These are phyloP conservation scores for Microascus cirrosus DNA, from an alignment of 2,329 filamentous ascomycete species.

Conservation along the genomic window DNA sequence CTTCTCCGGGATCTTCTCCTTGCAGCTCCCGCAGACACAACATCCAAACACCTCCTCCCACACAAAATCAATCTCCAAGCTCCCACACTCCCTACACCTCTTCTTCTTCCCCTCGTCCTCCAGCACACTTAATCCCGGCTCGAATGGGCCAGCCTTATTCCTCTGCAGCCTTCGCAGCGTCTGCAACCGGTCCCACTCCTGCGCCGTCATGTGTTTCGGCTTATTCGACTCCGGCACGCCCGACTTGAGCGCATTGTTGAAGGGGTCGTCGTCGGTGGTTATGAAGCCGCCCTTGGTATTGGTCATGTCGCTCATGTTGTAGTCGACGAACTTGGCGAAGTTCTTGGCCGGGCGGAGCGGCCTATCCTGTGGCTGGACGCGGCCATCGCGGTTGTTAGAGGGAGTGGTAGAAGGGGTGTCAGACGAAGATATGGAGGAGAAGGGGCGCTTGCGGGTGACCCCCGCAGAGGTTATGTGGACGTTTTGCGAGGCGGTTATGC, in stretches of 20 bases:
- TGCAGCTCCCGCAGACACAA: conserved; percentile 70
- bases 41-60: conserved; percentile 80
- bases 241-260: conserved; percentile 60
- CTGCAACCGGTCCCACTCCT: conserved; percentile 83
- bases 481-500: conserved; percentile 60
- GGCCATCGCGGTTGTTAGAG: conserved; percentile 59
- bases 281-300: conserved; percentile 96
- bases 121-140: conserved; percentile 75
- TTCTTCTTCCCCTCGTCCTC: conserved; percentile 52
- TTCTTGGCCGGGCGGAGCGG: conserved; percentile 67
- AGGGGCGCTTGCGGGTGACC: conserved; percentile 53
- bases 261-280: conserved; percentile 81
- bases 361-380: conserved; percentile 27
- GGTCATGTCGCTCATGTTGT: conserved; percentile 95
- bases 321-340: conserved; percentile 91
- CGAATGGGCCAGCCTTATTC: conserved; percentile 71
- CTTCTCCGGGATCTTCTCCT: conserved; percentile 81
- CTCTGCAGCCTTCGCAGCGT: conserved; percentile 60
- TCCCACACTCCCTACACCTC: conserved; percentile 73
- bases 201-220: conserved; percentile 78
- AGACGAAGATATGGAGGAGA: conserved; percentile 48
- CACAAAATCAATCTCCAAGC: conserved; percentile 83
- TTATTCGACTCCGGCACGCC: conserved; percentile 31
- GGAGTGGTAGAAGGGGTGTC: conserved; percentile 41
- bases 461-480: conserved; percentile 39